phyloP scores from a whole-genome alignment of 352 stramenopile genomes.

The Phytopythium oedochilum region DNA sequence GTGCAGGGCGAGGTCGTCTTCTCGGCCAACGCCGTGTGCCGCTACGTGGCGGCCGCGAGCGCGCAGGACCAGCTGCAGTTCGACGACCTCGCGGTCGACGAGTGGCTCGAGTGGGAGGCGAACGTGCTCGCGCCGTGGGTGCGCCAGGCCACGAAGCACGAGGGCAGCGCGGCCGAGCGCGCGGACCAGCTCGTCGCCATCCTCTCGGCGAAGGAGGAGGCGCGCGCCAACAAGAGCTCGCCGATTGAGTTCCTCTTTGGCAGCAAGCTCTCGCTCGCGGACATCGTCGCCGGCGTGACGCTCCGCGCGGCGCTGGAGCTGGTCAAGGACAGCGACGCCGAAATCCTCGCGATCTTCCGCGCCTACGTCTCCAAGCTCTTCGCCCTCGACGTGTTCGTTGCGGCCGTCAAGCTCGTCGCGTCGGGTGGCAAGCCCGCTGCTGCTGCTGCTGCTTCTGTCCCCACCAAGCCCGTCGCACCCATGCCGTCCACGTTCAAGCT shows the following conservation, averaged over 20 bases:
- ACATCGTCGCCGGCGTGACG: conserved; percentile 69
- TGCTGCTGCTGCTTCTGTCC: conserved; percentile 8
- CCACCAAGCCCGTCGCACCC: not conserved
- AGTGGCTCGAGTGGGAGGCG: conserved; percentile 82
- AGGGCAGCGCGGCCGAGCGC: conserved; percentile 10
- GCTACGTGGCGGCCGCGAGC: conserved; percentile 58
- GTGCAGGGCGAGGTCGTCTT: conserved; percentile 44
- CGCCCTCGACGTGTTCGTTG: conserved; percentile 30
- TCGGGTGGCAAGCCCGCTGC: conserved; percentile 28
- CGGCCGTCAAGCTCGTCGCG: conserved; percentile 39
- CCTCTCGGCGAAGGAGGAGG: conserved; percentile 60
- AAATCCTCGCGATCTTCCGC: conserved; percentile 52
- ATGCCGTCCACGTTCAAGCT: conserved; percentile 42
- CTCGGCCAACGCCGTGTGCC: conserved; percentile 75
- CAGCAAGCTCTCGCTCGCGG: conserved; percentile 54
- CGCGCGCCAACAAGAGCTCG: conserved; percentile 29
- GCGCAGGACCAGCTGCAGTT: conserved; percentile 33
- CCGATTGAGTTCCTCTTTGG: conserved; percentile 64
- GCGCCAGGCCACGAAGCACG: conserved; percentile 44
- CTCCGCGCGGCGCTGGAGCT: conserved; percentile 57
- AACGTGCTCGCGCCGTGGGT: conserved; percentile 59
- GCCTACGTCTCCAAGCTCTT: conserved; percentile 72
- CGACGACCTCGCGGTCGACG: conserved; percentile 75
- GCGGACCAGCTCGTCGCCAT: conserved; percentile 37
- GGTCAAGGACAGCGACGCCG: conserved; percentile 38